Evolutionary conservation across 2,329 filamentous ascomycete genomes (phyloP), one percentile per base, ranked within the genome.

Genomic region (Hymenoscyphus albidus): DNA sequence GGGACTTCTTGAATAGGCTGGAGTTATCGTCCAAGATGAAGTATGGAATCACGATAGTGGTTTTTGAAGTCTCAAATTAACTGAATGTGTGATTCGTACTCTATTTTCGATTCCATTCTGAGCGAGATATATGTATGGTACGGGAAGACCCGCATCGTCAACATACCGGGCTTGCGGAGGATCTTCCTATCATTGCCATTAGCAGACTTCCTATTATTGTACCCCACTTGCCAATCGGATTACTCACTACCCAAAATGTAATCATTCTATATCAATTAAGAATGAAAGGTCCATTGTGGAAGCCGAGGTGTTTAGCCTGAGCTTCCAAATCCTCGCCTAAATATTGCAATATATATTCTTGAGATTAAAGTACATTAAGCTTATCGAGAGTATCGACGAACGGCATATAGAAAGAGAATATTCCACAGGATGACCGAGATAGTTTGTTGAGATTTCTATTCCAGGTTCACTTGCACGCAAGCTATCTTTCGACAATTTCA

Each of bases 271-370:
- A 51, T 22, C 12, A 51, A 1, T 51, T 51, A 12, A 18, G 4
- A 51, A 22, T 51, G 18, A 22, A 10, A 22, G 18, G 44, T 3
- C 44, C 44, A 51, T 27, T 51, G 10, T 4, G 44, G 44, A 18
- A 51, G 44, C 44, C 44, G 44, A 51, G 44, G 22, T 16, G 13
- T 51, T 51, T 51, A 51, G 44, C 44, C 44, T 27, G n/a, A 22
- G n/a, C 18, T 9, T 18, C 61, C 61, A 60, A 65, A 16, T 55
- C 62, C 60, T 63, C 61, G 66, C 62, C 66, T 66, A 65, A 67
- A 63, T 59, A 35, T 61, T 62, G 56, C 59, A 68, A 68, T 68
- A 62, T 64, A 66, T 64, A 18, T 55, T 14, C 58, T 27, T 57
- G 61, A 65, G 38, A 65, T 64, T 63, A 62, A 59, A 63, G 35